A percentile compares a stretch with the other conserved stretches of the same genome.
phyloP scores from a whole-genome alignment of 2,329 filamentous ascomycete genomes.

The Colletotrichum sp. region DNA sequence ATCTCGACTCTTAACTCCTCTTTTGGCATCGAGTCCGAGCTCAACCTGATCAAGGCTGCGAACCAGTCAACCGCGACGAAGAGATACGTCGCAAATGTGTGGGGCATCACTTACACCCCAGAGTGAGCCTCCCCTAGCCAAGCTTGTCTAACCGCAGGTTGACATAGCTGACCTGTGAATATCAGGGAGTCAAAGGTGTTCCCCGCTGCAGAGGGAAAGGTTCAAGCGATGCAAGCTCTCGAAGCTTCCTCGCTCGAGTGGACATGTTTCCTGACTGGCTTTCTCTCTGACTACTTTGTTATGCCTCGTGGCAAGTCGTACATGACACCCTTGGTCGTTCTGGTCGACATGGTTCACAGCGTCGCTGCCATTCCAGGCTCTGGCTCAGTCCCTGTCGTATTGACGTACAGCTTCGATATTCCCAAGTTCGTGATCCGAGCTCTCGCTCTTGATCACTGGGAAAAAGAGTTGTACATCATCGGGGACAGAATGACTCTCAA shows the following conservation, averaged over 20 bases:
- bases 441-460: slow-evolving; percentile 43
- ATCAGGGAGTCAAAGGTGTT: slow-evolving; percentile 21
- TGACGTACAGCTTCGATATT: background rate
- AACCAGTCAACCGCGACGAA: slow-evolving; percentile 38
- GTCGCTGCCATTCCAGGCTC: background rate
- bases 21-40: slow-evolving; percentile 32
- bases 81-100: slow-evolving; percentile 48
- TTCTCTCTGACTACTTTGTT: slow-evolving; percentile 30
- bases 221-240: slow-evolving; percentile 39
- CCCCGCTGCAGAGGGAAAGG: slow-evolving; percentile 38
- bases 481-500: slow-evolving; percentile 41
- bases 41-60: slow-evolving; percentile 48
- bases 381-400: background rate
- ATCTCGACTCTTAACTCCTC: slow-evolving; percentile 44
- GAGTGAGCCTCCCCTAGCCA: background rate
- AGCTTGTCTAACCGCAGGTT: background rate
- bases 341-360: background rate
- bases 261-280: slow-evolving; percentile 23
- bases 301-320: slow-evolving; percentile 25
- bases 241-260: slow-evolving; percentile 45
- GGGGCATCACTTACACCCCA: slow-evolving; percentile 28
- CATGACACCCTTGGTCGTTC: slow-evolving; percentile 28
- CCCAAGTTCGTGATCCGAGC: slow-evolving; percentile 38
- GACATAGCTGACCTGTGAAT: slow-evolving; percentile 27
- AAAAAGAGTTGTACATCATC: slow-evolving; percentile 31